phyloP scores from a whole-genome alignment of 208 protist genomes.

The Wallacemonas sp. region DNA sequence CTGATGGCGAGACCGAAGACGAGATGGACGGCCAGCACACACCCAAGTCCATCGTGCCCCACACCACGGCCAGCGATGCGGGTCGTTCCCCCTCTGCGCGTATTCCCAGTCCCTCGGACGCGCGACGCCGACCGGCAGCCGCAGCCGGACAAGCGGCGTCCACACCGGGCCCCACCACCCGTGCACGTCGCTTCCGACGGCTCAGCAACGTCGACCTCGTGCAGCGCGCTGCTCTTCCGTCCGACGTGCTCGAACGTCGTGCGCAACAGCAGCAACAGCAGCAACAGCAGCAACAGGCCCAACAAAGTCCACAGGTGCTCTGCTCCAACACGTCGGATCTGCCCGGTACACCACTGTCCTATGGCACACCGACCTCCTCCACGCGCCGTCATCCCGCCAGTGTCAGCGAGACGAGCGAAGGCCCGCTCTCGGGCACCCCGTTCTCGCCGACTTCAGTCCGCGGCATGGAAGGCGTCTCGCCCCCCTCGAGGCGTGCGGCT shows the following conservation, averaged over 20 bases:
- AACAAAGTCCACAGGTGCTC: background rate
- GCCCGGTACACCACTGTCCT: background rate
- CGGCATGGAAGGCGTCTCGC: too few species aligned
- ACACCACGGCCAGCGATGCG: background rate
- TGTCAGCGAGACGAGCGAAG: background rate
- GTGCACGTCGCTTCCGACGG: background rate
- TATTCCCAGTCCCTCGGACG: background rate
- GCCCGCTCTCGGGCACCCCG: too few species aligned
- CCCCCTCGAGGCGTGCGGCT: too few species aligned
- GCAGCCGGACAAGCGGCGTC: background rate
- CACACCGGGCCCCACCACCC: background rate
- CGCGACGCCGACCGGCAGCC: background rate
- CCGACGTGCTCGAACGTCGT: constrained; percentile 7
- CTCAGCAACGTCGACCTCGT: constrained; percentile 1
- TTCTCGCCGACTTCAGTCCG: too few species aligned
- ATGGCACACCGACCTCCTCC: constrained; percentile 2
- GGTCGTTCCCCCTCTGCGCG: background rate
- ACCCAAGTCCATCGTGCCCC: background rate
- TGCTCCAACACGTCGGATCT: background rate
- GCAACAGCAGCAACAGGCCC: constrained; percentile 1
- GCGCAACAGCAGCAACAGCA: constrained; percentile 4
- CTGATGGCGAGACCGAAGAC: background rate
- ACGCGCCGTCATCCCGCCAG: background rate
- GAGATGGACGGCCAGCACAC: background rate
- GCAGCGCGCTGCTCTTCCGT: background rate